Conservation (phyloP, 305 asterid species). For the Fraxinus velutina region DNA sequence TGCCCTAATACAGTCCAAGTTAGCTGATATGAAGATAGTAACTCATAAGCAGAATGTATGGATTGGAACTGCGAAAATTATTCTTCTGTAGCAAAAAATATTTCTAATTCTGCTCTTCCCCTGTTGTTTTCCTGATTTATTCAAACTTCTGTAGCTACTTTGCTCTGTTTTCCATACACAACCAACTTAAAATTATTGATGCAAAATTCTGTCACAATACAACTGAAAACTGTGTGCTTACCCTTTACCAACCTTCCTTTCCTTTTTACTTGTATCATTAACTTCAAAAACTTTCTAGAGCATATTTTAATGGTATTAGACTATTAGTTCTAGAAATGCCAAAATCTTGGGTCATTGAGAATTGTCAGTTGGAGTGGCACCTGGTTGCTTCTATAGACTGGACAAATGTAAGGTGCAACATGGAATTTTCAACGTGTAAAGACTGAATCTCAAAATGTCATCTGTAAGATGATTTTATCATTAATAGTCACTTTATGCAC, state of each 20-base stretch:
- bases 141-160: neutral
- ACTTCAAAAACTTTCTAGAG: constrained; percentile 27
- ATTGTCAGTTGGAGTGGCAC: neutral
- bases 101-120: neutral
- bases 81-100: neutral
- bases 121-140: neutral
- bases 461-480: constrained; percentile 27
- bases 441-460: constrained; percentile 77
- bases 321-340: neutral
- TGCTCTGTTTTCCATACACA: neutral
- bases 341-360: neutral
- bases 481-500: constrained; percentile 55
- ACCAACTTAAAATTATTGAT: neutral
- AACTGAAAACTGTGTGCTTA: neutral
- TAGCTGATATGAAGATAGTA: neutral
- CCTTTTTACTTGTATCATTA: neutral
- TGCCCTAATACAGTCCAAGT: neutral
- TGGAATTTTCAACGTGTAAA: constrained; percentile 90
- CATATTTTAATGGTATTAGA: neutral
- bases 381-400: neutral
- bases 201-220: neutral
- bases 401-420: neutral
- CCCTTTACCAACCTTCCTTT: neutral
- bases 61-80: neutral
- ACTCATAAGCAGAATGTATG: neutral